Evolutionary conservation across 495 filamentous ascomycete species (phyloP).

Genomic region (Talaromyces borbonicus): DNA sequence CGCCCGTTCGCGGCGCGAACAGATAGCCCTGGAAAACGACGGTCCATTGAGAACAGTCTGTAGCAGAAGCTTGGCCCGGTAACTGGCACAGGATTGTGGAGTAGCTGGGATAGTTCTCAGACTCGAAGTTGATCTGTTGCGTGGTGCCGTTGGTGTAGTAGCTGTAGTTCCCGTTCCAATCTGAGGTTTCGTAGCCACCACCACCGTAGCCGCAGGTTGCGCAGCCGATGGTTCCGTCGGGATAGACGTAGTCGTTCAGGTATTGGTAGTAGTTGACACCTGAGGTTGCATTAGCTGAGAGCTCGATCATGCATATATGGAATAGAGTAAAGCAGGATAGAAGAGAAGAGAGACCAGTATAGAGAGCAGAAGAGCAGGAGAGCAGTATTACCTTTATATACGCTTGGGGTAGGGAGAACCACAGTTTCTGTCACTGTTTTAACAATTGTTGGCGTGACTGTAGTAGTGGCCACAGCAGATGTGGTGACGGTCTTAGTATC

Average conservation of each 20-base stretch:
- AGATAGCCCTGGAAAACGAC: slow-evolving; percentile 3
- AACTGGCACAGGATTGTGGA: neutral
- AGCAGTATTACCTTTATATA: too few species aligned
- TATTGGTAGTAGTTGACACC: slow-evolving; percentile 1
- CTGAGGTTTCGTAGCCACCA: neutral
- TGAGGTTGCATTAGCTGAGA: neutral
- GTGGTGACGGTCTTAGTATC: slow-evolving; percentile 2
- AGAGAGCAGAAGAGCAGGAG: neutral
- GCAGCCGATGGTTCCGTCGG: neutral
- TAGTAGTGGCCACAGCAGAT: neutral
- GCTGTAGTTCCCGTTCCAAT: slow-evolving; percentile 1
- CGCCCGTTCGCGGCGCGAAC: neutral
- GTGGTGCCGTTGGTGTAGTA: slow-evolving; percentile 2
- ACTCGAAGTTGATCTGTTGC: slow-evolving; percentile 3
- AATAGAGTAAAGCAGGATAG: too few species aligned
- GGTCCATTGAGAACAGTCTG: neutral
- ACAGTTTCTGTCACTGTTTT: neutral
- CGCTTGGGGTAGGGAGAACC: neutral
- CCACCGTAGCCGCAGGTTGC: neutral
- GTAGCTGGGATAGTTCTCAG: slow-evolving; percentile 1
- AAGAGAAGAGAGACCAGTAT: too few species aligned
- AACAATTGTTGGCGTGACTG: neutral
- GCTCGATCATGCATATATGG: neutral
- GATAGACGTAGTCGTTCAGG: slow-evolving; percentile 1
- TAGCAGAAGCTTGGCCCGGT: neutral